phyloP scores from a whole-genome alignment of 2,329 filamentous ascomycete species.

The Drechslera avenae region DNA sequence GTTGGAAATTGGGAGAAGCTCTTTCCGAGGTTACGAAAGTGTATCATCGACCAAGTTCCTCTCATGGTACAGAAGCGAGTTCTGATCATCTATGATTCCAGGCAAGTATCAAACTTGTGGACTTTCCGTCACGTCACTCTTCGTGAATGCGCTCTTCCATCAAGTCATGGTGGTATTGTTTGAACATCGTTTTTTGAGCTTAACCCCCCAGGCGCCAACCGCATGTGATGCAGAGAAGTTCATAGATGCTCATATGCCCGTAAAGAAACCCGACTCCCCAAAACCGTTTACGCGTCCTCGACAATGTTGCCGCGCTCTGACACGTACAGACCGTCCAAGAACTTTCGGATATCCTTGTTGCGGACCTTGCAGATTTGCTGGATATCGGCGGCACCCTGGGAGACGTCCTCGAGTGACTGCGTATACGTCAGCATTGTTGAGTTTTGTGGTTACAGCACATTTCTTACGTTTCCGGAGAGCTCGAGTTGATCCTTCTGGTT shows the following conservation, averaged over 20 bases:
- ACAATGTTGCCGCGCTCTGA: conserved; percentile 97
- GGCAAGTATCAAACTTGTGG: conserved; percentile 10
- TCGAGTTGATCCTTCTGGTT: conserved; percentile 97
- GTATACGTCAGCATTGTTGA: conserved; percentile 24
- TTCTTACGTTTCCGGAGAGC: conserved; percentile 75
- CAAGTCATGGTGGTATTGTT: conserved; percentile 43
- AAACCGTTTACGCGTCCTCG: conserved; percentile 58
- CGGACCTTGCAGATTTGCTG: conserved; percentile 99
- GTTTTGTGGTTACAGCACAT: neutral
- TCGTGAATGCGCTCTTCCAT: conserved; percentile 24
- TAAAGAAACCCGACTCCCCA: conserved; percentile 47
- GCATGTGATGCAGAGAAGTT: conserved; percentile 49
- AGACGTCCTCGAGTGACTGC: conserved; percentile 86
- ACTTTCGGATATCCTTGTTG: conserved; percentile 99
- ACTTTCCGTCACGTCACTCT: conserved; percentile 13
- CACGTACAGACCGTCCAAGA: conserved; percentile 99
- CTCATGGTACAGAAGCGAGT: conserved; percentile 6
- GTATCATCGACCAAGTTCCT: conserved; percentile 4
- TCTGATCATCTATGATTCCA: conserved; percentile 5
- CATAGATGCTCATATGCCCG: conserved; percentile 49
- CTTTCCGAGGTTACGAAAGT: neutral
- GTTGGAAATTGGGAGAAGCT: too few species aligned
- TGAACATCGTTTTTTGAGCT: conserved; percentile 48
- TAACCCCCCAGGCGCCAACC: conserved; percentile 47
- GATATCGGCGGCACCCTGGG: conserved; percentile 97